Evolutionary conservation across 495 filamentous ascomycete species (phyloP).

Genomic region (Cercophora newfieldiana): DNA sequence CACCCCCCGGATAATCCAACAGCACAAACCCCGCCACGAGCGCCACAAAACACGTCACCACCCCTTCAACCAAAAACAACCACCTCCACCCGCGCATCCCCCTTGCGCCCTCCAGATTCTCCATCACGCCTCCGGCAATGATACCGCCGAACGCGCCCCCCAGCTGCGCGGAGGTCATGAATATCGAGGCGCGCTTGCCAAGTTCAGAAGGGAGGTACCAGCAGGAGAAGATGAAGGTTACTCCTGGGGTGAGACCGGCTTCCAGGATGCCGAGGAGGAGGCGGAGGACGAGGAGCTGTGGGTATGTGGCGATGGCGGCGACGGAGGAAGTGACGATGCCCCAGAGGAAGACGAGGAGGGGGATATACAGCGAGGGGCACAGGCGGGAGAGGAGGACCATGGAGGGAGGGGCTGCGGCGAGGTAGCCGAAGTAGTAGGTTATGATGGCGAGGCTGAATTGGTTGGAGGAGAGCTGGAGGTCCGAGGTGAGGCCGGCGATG

Average conservation of each 20-base stretch:
- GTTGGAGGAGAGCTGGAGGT: constrained; percentile 55
- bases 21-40: constrained; percentile 53
- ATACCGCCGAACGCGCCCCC: constrained; percentile 62
- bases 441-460: constrained; percentile 60
- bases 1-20: constrained; percentile 59
- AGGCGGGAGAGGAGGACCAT: constrained; percentile 12
- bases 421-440: constrained; percentile 63
- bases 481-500: constrained; percentile 59
- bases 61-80: constrained; percentile 59
- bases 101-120: constrained; percentile 52
- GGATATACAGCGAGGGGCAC: constrained; percentile 54
- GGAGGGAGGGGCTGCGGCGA: constrained; percentile 41
- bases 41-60: constrained; percentile 51
- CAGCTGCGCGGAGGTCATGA: constrained; percentile 58
- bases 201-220: constrained; percentile 65
- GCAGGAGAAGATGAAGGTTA: constrained; percentile 57
- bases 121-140: constrained; percentile 43
- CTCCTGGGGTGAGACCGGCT: constrained; percentile 57
- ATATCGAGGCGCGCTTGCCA: constrained; percentile 58
- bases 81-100: constrained; percentile 50
- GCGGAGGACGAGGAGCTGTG: constrained; percentile 53
- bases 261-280: constrained; percentile 62
- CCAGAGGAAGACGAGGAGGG: constrained; percentile 57
- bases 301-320: constrained; percentile 50
- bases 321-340: constrained; percentile 54